Evolutionary conservation across 2,329 filamentous ascomycete genomes (phyloP), one percentile per base, ranked within the genome.

Genomic region (Metarhizium humberi): DNA sequence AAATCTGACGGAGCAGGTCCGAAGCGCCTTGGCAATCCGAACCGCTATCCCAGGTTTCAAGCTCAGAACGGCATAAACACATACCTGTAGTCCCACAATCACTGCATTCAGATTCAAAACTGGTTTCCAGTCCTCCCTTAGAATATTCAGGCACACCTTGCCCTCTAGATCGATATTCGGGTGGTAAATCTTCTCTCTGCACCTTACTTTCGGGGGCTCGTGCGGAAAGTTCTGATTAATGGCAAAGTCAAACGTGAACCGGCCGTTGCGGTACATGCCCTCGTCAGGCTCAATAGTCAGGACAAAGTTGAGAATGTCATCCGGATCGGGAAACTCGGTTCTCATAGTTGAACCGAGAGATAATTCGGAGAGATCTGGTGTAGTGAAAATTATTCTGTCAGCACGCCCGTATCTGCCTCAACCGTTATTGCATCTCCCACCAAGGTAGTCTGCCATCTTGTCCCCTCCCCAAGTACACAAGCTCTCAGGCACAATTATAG

Each of bases 61-160:
- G 38, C 13, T 40, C 14, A 1, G 38, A 40, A 5, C 8, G 5
- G 13, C 13, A 4, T 20, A 6, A 10, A 25, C 7, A n/a, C 53
- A 52, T 74, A 90, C 87, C 82, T 92, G 90, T 68, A 99, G 75
- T 46, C 94, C 94, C 53, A 97, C 91, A 62, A 99, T 94, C 45
- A 97, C 91, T 16, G 94, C 92, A 68, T 97, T 96, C 69, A 99
- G 73, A 71, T 97, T 97, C 68, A 99, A 75, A 48, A 99, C 94
- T 0, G 94, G 94, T 78, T 97, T 99, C 94, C 94, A 99, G 75
- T 99, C 94, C 75, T 99, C 94, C 59, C 94, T 80, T 66, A 99
- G 73, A 65, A 99, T 99, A 71, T 99, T 99, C 67, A 99, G 75
- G 76, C 94, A 99, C 59, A 99, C 92, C 69, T 99, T 99, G 63